These are phyloP conservation scores for Amyloporia xantha DNA, from an alignment of 768 basidiomycete species.

Conservation along the genomic window DNA sequence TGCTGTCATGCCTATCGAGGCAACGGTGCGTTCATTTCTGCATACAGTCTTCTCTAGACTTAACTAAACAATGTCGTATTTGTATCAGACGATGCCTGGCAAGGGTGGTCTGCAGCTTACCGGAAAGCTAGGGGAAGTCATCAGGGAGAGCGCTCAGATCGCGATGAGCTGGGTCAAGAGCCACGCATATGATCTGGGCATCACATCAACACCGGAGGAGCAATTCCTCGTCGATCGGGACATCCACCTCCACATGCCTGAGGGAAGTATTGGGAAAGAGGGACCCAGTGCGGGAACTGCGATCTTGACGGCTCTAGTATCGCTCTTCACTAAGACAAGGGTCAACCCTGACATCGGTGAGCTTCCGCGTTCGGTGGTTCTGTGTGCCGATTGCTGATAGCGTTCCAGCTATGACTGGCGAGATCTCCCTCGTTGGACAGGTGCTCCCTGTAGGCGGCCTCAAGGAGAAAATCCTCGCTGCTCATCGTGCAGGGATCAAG, in stretches of 20 bases:
- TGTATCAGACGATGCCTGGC: slow-evolving; percentile 83
- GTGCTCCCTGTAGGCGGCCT: slow-evolving; percentile 94
- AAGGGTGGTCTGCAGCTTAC: slow-evolving; percentile 90
- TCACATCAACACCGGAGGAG: slow-evolving; percentile 64
- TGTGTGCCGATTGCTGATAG: not conserved
- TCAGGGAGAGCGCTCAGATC: slow-evolving; percentile 94
- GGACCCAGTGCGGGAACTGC: slow-evolving; percentile 97
- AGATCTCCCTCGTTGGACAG: slow-evolving; percentile 93
- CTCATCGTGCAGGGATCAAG: slow-evolving; percentile 94
- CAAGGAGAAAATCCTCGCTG: slow-evolving; percentile 95
- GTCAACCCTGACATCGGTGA: slow-evolving; percentile 84
- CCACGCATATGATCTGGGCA: slow-evolving; percentile 84
- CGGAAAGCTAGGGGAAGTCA: slow-evolving; percentile 97
- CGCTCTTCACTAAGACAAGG: slow-evolving; percentile 79
- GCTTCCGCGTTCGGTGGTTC: slow-evolving; percentile 20
- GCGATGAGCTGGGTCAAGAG: slow-evolving; percentile 89
- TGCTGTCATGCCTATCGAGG: slow-evolving; percentile 96
- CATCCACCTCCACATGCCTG: slow-evolving; percentile 96
- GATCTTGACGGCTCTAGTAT: slow-evolving; percentile 85
- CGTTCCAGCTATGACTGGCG: slow-evolving; percentile 87
- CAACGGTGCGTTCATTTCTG: slow-evolving; percentile 53
- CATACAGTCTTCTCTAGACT: not conserved
- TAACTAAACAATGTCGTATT: not conserved
- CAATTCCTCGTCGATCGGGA: slow-evolving; percentile 82
- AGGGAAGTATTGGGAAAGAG: slow-evolving; percentile 89